Conservation (phyloP, 2,329 filamentous ascomycete genomes). For the Dendryphion nanum region DNA sequence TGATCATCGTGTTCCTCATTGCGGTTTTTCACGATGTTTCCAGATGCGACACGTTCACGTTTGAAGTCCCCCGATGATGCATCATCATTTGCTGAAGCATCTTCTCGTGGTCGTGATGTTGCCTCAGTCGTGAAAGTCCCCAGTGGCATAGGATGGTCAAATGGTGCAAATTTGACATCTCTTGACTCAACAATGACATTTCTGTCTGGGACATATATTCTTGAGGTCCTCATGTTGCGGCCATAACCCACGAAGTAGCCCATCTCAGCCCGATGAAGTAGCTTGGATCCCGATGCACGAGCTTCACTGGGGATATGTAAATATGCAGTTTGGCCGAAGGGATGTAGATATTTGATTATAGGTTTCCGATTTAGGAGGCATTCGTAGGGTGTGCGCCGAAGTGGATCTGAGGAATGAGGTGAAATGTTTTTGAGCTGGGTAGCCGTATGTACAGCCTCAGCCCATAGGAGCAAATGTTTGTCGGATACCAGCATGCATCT, state of each 20-base stretch:
- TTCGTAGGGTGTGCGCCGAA: not conserved
- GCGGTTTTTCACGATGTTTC: no score
- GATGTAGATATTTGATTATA: not conserved
- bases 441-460: slow-evolving; percentile 2
- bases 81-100: no score
- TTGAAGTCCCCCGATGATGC: no score
- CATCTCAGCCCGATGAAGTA: not conserved
- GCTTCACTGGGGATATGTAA: not conserved
- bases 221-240: not conserved
- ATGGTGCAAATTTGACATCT: slow-evolving; percentile 1
- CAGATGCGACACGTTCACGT: no score
- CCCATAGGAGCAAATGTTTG: slow-evolving; percentile 3
- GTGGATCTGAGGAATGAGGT: not conserved
- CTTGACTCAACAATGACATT: slow-evolving; percentile 2
- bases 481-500: slow-evolving; percentile 2
- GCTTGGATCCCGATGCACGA: not conserved
- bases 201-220: slow-evolving; percentile 3
- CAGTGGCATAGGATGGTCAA: no score
- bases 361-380: not conserved
- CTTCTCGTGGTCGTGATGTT: no score
- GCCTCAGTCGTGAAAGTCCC: no score
- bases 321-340: not conserved
- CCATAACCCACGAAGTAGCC: not conserved
- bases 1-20: no score
- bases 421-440: slow-evolving; percentile 1